Evolutionary conservation across 257 asterid species (phyloP), one percentile per base, ranked within the genome.

Genomic region (Capsicum pubescens): DNA sequence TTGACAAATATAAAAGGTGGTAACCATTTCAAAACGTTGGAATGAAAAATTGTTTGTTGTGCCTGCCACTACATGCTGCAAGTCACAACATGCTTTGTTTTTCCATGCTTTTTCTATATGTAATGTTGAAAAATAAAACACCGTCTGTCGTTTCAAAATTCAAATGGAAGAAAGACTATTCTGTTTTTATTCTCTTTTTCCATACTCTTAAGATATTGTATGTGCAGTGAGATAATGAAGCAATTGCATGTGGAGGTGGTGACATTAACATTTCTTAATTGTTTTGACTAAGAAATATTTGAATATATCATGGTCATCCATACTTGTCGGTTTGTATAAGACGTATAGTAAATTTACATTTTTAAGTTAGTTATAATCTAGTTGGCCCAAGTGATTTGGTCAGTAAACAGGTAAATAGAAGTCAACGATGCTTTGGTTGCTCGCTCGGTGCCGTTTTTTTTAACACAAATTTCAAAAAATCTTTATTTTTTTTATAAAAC

Each of bases 181-280:
- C 13, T 66, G 46, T 67, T 67, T 67, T 66, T 8, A 50, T 36
- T 14, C 12, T 66, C n/a, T 67, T 67, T 67, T 66, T 3, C 46
- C 19, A 35, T 66, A 32, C 17, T 66, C 42, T 21, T 0, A 15
- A 21, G 69, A 4, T 12, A 63, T 61, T 61, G 5, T 39, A 39
- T 39, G 44, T 39, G 44, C 44, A 39, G 44, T 8, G 46, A 66
- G 46, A 36, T 67, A 35, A 8, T 5, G 50, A 67, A 68, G 15
- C 8, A 69, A 69, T 15, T 39, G 78, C 78, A 69, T 69, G 78
- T 39, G 78, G 50, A 39, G 78, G 78, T 16, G 78, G 32, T 68
- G 78, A 39, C 55, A 69, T 17, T 56, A 5, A 39, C 4, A 42
- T 39, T 39, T 69, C 5, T 32, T 8, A 42, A 69, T 44, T 69